Evolutionary conservation across 1,284 basidiomycete genomes (phyloP), one percentile per base, ranked within the genome.

Genomic region (Retiboletus flavoniger): DNA sequence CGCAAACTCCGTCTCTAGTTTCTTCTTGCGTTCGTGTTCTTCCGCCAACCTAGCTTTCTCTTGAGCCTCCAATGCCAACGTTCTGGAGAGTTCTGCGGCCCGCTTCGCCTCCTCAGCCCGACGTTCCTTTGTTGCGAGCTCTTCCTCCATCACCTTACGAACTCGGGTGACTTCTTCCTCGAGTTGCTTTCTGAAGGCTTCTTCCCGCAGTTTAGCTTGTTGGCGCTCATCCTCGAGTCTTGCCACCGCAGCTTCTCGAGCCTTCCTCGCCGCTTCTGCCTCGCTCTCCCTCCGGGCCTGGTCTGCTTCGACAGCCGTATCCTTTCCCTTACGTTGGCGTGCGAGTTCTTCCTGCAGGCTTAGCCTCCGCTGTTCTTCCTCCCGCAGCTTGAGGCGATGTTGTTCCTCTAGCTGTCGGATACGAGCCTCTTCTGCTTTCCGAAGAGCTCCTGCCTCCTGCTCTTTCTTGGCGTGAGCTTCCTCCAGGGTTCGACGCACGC

Each of bases 11-110:
- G 54, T 56, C 36, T 71, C 69, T 31, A 59, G 45, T 16, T 55
- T 59, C 56, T 60, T 70, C 29, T 67, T 72, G 29, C 59, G 66
- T 17, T 69, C 60, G 43, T 70, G 63, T 53, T 72, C 67, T 47
- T 72, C 67, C 9, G 62, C 64, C 32, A 63, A 16, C 24, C 67
- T 63, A 14, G 65, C 65, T 38, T 55, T 71, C 49, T 69, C 69
- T 47, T 71, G 69, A 13, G 67, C 67, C 32, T 71, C 69, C 9
- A 54, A 46, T 7, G 57, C 62, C 46, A 69, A 36, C 7, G 59
- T 50, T 9, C 56, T 63, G 19, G 68, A 71, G 39, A 69, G 60
- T 24, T 72, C 70, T 31, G 63, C 60, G 19, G 57, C 60, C 28
- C 60, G 60, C 43, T 66, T 70, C 19, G 62, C 63, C 45, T 62